Evolutionary conservation across 768 basidiomycete genomes (phyloP), one percentile per base, ranked within the genome.

Genomic region (Kondoa malvinella): DNA sequence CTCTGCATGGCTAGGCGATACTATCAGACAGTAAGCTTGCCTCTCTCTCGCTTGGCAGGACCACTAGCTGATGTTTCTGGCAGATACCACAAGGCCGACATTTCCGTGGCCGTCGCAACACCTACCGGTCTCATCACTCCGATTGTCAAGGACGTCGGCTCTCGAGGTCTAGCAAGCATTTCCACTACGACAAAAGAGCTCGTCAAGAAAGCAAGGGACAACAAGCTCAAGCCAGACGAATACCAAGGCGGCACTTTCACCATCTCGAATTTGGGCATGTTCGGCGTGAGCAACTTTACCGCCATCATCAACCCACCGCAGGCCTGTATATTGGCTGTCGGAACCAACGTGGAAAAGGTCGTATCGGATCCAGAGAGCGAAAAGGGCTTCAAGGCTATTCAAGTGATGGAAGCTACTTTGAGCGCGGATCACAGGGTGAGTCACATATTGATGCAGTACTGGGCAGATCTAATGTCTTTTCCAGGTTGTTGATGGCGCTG

Each of bases 211-310:
- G 95, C 95, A 32, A 86, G 94, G 63, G 95, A 97, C 73, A 92
- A 92, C 71, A 99, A 96, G 80, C 83, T 99, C 68, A 82, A 86
- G 76, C 95, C 94, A 29, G 81, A 87, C 66, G 94, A 99, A 78
- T 99, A 97, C 81, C 94, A 99, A 85, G 95, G 95, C 66, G 95
- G 95, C 62, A 89, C 92, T 15, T 97, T 99, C 81, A 97, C 95
- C 57, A 89, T 99, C 77, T 99, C 95, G 69, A 99, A 99, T 80
- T 82, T 99, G 67, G 95, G 95, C 79, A 99, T 99, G 95, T 95
- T 83, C 76, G 92, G 88, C 70, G 74, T 77, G 69, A 83, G 85
- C 66, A 87, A 92, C 79, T 99, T 99, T 79, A 96, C 92, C 16
- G 95, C 95, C 60, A 97, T 99, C 80, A 94, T 99, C 83, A 99